Conservation (phyloP, 1,139 yeast genomes). For the Hyphopichia wangnamkhiaoensis region DNA sequence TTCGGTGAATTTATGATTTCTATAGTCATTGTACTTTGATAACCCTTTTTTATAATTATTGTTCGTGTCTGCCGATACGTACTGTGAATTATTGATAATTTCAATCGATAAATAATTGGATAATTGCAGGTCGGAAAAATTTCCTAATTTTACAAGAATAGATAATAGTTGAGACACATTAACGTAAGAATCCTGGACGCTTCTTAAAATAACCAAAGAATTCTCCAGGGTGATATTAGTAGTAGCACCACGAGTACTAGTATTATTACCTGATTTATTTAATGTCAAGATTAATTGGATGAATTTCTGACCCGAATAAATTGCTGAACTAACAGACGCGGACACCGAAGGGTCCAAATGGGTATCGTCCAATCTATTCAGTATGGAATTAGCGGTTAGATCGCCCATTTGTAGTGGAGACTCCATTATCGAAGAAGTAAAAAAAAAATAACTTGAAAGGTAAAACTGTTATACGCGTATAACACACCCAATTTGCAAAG, state of each 20-base stretch:
- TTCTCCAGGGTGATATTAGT: constrained; percentile 4
- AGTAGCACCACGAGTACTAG: constrained; percentile 3
- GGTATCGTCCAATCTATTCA: constrained; percentile 37
- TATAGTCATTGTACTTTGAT: constrained; percentile 31
- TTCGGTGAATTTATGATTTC: constrained; percentile 23
- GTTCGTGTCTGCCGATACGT: constrained; percentile 6
- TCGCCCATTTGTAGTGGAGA: constrained; percentile 50
- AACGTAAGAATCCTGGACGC: constrained; percentile 47
- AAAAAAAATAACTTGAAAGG: background rate
- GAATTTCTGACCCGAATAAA: constrained; percentile 40
- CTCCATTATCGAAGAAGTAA: constrained; percentile 41
- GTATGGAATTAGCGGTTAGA: constrained; percentile 44
- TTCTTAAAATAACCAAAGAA: constrained; percentile 31
- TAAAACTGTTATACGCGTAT: background rate
- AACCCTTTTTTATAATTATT: constrained; percentile 19
- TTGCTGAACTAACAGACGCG: constrained; percentile 30
- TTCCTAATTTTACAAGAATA: constrained; percentile 32
- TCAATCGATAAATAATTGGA: constrained; percentile 35
- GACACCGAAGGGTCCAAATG: constrained; percentile 28
- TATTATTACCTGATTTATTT: constrained; percentile 9
- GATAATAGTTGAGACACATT: constrained; percentile 41
- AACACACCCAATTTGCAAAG: too few relatives aligned
- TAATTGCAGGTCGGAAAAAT: constrained; percentile 26
- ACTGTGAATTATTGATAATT: constrained; percentile 34
- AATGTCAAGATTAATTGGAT: constrained; percentile 35